A percentile compares a stretch with the other conserved stretches of the same genome.
phyloP scores from a whole-genome alignment of 108 stramenopile species.

The Seminavis robusta region DNA sequence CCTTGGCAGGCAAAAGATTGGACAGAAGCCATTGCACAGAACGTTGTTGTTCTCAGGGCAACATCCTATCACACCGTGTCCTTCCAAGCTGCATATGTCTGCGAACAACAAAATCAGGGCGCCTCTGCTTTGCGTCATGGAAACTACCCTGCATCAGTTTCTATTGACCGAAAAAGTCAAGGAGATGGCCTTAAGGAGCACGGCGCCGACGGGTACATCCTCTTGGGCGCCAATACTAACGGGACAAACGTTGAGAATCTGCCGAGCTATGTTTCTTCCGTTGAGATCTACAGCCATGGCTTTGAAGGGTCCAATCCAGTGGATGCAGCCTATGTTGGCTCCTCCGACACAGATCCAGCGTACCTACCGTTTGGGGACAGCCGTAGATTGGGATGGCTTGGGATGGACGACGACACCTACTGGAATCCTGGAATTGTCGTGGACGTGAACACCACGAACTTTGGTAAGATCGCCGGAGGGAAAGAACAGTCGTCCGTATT shows the following conservation, averaged over 20 bases:
- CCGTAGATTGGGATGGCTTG: not conserved
- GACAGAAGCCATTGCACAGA: no score
- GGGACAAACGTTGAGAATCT: slow-evolving; percentile 10
- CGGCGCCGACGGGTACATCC: slow-evolving; percentile 27
- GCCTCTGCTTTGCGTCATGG: no score
- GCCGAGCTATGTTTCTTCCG: slow-evolving; percentile 20
- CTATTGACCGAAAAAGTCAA: slow-evolving; percentile 9
- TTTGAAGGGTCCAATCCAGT: slow-evolving; percentile 19
- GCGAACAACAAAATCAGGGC: no score
- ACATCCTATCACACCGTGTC: no score
- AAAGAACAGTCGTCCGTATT: no score
- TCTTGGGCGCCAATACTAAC: slow-evolving; percentile 21
- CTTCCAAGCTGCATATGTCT: no score
- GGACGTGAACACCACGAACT: slow-evolving; percentile 4
- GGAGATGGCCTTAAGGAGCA: slow-evolving; percentile 18
- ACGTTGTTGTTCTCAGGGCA: no score
- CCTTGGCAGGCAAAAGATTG: no score
- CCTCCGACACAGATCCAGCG: slow-evolving; percentile 14
- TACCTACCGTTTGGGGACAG: slow-evolving; percentile 13
- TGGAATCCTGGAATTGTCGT: slow-evolving; percentile 11
- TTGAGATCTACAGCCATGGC: slow-evolving; percentile 16
- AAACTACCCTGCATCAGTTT: slow-evolving; percentile 15
- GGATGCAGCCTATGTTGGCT: slow-evolving; percentile 15
- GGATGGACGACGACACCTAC: not conserved
- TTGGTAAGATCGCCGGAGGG: no score